Evolutionary conservation across 129 eudicot genomes (phyloP).

Genomic region (Arctium minus): DNA sequence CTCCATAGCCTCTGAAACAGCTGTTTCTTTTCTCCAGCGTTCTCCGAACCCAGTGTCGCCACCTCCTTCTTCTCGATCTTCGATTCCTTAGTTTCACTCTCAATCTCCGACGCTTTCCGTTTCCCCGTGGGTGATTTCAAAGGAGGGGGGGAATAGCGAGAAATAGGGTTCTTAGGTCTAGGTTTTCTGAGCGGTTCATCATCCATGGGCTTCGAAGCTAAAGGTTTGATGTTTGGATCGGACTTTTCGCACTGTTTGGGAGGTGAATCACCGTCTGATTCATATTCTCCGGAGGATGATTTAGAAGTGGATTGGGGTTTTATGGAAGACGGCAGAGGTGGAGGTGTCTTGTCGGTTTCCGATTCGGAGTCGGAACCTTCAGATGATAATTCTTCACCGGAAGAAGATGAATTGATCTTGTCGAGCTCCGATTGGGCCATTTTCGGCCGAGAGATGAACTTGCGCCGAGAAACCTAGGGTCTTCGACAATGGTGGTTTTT

Average conservation of each 20-base stretch:
- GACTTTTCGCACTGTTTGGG: not conserved
- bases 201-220: conserved; percentile 40
- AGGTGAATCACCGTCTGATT: conserved; percentile 18
- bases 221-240: conserved; percentile 29
- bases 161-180: conserved; percentile 28
- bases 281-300: conserved; percentile 2
- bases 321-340: not conserved
- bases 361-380: conserved; percentile 18
- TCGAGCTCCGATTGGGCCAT: conserved; percentile 18
- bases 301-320: not conserved
- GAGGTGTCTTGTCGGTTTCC: not conserved
- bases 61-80: conserved; percentile 32
- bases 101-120: conserved; percentile 20
- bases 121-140: conserved; percentile 4
- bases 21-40: conserved; percentile 20
- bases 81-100: conserved; percentile 5
- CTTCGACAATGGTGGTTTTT: too few relatives aligned
- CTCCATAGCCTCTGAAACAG: conserved; percentile 62
- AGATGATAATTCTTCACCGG: conserved; percentile 5
- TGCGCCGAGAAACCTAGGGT: not conserved
- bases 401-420: not conserved
- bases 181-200: conserved; percentile 10
- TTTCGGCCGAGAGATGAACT: not conserved
- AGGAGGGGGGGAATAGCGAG: not conserved
- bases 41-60: not conserved